Evolutionary conservation across 2,329 filamentous ascomycete species (phyloP), one percentile per base, ranked within the genome.

Genomic region (Phialocephala subalpina): DNA sequence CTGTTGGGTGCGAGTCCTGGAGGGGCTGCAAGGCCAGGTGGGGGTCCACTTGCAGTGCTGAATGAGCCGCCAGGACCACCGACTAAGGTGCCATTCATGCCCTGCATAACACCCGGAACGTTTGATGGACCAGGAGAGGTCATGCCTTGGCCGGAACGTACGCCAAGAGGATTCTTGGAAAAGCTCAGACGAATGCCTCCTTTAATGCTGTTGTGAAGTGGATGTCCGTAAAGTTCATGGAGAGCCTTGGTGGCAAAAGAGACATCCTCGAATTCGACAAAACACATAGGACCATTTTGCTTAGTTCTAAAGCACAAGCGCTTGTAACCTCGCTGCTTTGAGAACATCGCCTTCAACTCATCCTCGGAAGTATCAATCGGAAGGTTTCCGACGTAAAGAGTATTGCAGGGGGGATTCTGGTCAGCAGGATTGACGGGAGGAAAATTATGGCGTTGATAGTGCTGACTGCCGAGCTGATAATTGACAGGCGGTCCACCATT

Each of bases 321-420:
- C 81, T 97, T 98, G 82, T 97, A 99, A 3, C 96, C 96, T 57
- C 94, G 90, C 78, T 97, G 93, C 79, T 94, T 95, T 29, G 91
- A 94, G 76, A 99, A 99, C 75, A 97, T 86, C 25, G 91, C 88
- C 80, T 98, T 98, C 63, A 99, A 86, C 78, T 98, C 96, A 76
- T 98, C 95, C 75, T 99, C 96, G 0, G 92, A 95, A 0, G 94
- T 97, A 76, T 97, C 92, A 64, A 94, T 88, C 0, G 95, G 96
- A 52, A 99, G 82, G 74, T 99, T 98, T n/a, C 96, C 95, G 22
- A 99, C 95, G 75, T 99, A 98, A 7, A 99, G 84, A 0, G 96
- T 99, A 77, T 99, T 98, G 85, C 96, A 98, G 0, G 96, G 96
- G 0, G 95, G 95, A 73, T 98, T 97, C 79, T 97, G 92, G 75